Evolutionary conservation across 2,329 filamentous ascomycete species (phyloP).

Genomic region (Alternaria ventricosa): DNA sequence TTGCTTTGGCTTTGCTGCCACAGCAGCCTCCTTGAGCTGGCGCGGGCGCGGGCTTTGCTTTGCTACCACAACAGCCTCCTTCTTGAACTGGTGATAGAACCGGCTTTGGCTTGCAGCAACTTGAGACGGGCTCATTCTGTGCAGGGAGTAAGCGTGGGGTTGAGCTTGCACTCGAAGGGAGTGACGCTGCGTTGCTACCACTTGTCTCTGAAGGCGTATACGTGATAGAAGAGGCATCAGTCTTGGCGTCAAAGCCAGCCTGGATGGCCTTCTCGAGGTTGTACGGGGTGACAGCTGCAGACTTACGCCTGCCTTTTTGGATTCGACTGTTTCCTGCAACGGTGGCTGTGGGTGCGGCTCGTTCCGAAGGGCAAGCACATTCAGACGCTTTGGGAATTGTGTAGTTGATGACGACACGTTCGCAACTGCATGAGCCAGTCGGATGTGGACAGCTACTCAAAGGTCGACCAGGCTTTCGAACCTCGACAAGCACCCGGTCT

Average conservation of each 20-base stretch:
- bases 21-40: conserved; percentile 32
- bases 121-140: conserved; percentile 34
- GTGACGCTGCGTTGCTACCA: conserved; percentile 41
- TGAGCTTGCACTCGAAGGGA: conserved; percentile 47
- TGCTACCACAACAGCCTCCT: conserved; percentile 41
- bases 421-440: conserved; percentile 67
- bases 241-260: conserved; percentile 38
- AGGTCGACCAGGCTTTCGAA: conserved; percentile 74
- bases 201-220: conserved; percentile 44
- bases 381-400: conserved; percentile 52
- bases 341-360: conserved; percentile 28
- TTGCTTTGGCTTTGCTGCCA: conserved; percentile 34
- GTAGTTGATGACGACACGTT: conserved; percentile 63
- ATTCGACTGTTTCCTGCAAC: conserved; percentile 37
- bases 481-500: conserved; percentile 72
- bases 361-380: conserved; percentile 47
- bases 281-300: conserved; percentile 34
- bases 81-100: conserved; percentile 17
- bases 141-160: conserved; percentile 42
- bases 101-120: conserved; percentile 43
- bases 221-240: conserved; percentile 41
- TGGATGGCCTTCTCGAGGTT: conserved; percentile 46
- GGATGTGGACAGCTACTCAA: conserved; percentile 73
- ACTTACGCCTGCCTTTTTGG: conserved; percentile 43
- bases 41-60: conserved; percentile 22